A percentile compares a stretch with the other conserved stretches of the same genome.
Conservation (phyloP, 2,329 filamentous ascomycete species). For the Fusarium oligoseptatum region DNA sequence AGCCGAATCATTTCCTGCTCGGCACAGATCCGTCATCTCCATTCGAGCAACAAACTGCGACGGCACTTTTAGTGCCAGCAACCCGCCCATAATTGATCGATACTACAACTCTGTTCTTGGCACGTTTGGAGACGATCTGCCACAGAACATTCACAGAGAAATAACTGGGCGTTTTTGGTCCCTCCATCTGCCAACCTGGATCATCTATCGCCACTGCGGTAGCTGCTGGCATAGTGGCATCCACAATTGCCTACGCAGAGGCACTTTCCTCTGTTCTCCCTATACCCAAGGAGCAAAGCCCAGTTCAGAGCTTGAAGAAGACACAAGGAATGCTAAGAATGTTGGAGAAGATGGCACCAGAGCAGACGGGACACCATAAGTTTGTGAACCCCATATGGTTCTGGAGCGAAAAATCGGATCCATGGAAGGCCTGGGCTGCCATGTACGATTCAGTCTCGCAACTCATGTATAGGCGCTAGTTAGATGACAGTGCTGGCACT, state of each 20-base stretch:
- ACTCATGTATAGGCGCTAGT: background rate
- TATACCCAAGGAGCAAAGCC: background rate
- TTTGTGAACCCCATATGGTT: conserved; percentile 17
- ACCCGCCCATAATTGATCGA: background rate
- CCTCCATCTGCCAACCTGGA: background rate
- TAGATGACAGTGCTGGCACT: too few relatives aligned
- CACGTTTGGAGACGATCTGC: background rate
- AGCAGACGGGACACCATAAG: background rate
- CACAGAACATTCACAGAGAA: background rate
- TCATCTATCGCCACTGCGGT: background rate
- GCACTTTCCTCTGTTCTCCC: background rate
- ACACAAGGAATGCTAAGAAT: background rate
- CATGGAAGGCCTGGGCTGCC: conserved; percentile 9
- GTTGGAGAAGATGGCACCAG: background rate
- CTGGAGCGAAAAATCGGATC: conserved; percentile 6
- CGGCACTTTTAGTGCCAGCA: background rate
- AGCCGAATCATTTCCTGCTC: background rate
- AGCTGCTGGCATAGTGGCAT: background rate
- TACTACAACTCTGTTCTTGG: background rate
- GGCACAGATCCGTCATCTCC: background rate
- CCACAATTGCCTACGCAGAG: background rate
- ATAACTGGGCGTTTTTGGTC: background rate
- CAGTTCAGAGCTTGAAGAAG: background rate
- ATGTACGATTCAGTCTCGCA: conserved; percentile 7
- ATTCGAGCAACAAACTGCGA: background rate